phyloP scores from a whole-genome alignment of 495 filamentous ascomycete genomes.

The Lasiosphaeriaceae sp. region DNA sequence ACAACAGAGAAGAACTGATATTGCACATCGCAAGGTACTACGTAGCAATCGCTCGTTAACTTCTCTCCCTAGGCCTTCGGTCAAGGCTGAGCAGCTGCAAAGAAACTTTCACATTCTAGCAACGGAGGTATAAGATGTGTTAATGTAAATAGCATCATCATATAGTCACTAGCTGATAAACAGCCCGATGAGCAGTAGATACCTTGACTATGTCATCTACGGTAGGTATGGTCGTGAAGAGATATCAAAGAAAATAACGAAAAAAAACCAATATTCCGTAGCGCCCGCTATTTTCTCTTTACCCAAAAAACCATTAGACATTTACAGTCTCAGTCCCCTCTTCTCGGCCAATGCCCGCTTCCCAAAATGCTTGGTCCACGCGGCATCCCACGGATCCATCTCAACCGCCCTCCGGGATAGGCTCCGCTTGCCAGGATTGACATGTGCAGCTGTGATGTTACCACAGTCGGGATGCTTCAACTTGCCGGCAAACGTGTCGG shows the following conservation, averaged over 20 bases:
- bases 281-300: not conserved
- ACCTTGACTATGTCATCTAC: too few species aligned
- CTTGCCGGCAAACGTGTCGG: constrained; percentile 41
- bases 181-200: too few species aligned
- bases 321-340: not conserved
- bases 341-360: not conserved
- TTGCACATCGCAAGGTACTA: too few species aligned
- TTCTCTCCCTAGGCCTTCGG: too few species aligned
- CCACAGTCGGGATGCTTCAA: constrained; percentile 42
- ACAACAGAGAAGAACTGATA: too few species aligned
- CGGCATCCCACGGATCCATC: constrained; percentile 34
- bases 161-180: too few species aligned
- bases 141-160: too few species aligned
- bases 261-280: not conserved
- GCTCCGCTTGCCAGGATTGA: constrained; percentile 8
- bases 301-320: not conserved
- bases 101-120: too few species aligned
- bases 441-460: constrained; percentile 34
- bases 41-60: too few species aligned
- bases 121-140: too few species aligned
- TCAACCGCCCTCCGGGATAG: constrained; percentile 35
- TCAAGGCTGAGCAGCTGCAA: too few species aligned
- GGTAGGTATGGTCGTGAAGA: not conserved
- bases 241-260: constrained; percentile 3
- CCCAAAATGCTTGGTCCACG: constrained; percentile 38